Percentiles rank a stretch among this genome's conserved stretches.
phyloP scores from a whole-genome alignment of 192 early-diverging fungal species.

The Chytriomyces sp. region DNA sequence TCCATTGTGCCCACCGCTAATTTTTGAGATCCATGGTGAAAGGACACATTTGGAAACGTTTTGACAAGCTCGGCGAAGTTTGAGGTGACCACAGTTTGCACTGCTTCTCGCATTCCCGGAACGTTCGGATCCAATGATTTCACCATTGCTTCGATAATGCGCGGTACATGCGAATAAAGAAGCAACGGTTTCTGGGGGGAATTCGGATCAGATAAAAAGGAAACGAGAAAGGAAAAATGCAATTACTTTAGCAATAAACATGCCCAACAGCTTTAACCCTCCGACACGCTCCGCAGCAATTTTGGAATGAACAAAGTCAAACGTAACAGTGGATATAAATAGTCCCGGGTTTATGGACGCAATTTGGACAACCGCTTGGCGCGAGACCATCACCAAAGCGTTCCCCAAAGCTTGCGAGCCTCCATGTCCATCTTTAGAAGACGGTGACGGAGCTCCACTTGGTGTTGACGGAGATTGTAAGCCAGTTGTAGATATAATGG shows the following conservation, averaged over 20 bases:
- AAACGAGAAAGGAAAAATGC: not conserved
- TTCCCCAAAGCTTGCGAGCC: conserved; percentile 8
- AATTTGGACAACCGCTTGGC: conserved; percentile 74
- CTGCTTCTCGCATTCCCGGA: conserved; percentile 69
- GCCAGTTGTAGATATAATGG: conserved; percentile 63
- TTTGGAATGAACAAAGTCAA: conserved; percentile 75
- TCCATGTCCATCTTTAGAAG: conserved; percentile 3
- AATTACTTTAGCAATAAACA: conserved; percentile 74
- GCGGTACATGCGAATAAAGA: conserved; percentile 61
- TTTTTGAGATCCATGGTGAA: conserved; percentile 75
- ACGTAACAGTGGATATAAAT: conserved; percentile 75
- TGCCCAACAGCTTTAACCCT: conserved; percentile 69
- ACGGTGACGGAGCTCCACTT: not conserved
- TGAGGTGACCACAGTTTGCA: conserved; percentile 69
- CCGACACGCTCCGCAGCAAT: conserved; percentile 60
- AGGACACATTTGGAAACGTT: conserved; percentile 68
- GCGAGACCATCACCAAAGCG: conserved; percentile 63
- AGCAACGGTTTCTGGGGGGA: conserved; percentile 67
- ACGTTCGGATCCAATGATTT: conserved; percentile 81
- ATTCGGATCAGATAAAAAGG: too few relatives aligned
- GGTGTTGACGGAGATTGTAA: conserved; percentile 30
- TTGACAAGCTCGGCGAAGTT: conserved; percentile 60
- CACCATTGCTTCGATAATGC: conserved; percentile 77
- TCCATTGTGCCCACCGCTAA: conserved; percentile 78
- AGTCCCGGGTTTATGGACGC: conserved; percentile 67